Base-by-base conservation (phyloP, 306 rosid species). In the Cicer judaicum region DNA sequence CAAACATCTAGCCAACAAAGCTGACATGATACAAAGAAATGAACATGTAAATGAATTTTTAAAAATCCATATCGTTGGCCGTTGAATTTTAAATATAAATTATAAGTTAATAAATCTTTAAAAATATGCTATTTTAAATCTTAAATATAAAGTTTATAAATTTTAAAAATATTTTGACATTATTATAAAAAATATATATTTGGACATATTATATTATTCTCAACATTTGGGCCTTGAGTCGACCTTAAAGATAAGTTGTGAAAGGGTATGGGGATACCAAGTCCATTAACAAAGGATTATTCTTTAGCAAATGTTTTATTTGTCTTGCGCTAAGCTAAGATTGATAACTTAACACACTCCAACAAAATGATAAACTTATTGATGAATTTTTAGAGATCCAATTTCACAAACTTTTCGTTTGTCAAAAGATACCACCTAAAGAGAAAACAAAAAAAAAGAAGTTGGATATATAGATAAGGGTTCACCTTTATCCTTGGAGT, bases 371-470 rank as follows among this genome's bases (percentile, higher is more conserved):
- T 70, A 34, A 11, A 54, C 48, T 29, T 29, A 36, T 21, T 68
- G 69, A 46, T 65, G 43, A 73, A 73, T 64, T 73, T 73, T 79
- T 18, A 47, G 68, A 59, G 50, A 67, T 68, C 64, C 84, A 54
- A 40, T 80, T 75, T 11, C 34, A 14, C 57, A 54, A 6, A 74
- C 43, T 69, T 59, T 59, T 39, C 40, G 24, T 50, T 70, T 15
- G 18, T 60, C 39, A 10, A n/a, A 19, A 21, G 76, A 67, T 67
- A 40, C 65, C 57, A 57, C 7, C 24, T 34, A 11, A 56, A 60
- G 48, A 47, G 64, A 50, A 44, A 78, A 73, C 83, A 80, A 79
- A 66, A 21, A 66, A 21, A 44, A 48, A 7, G 36, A 16, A 73
- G 14, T 56, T 73, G 14, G 41, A 47, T 18, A n/a, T 52, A 57